Evolutionary conservation across 2,329 filamentous ascomycete species (phyloP), one percentile per base, ranked within the genome.

Genomic region (Elsinoe perseae): DNA sequence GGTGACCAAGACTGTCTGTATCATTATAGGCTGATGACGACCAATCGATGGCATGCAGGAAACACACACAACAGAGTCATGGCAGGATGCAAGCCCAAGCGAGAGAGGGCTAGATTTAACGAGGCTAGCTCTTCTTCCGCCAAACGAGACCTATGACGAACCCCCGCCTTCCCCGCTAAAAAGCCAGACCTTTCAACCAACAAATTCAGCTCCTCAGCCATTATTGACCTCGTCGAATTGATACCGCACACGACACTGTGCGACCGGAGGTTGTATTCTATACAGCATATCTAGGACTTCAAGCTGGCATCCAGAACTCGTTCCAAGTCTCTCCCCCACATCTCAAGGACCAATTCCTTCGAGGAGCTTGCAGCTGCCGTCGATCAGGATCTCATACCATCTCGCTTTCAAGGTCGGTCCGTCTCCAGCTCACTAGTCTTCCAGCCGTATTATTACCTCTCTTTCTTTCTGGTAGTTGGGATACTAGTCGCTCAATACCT

Each of bases 291-390:
- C 44, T 4, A 38, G 30, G n/a, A 12, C 30, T 34, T 56, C 53
- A 56, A 42, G 53, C 53, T 56, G 53, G 53, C 53, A 27, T 56
- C 28, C 53, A 40, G 53, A 28, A 34, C 27, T 21, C 38, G 53
- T 20, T 46, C 53, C 18, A 56, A 56, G 40, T 56, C 53, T 38
- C 53, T 56, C 59, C 61, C 27, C 54, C 59, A 36, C 44, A 57
- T 38, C 54, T 59, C 57, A 44, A 58, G 53, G 56, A 57, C 42
- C 59, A 61, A 34, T 61, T 65, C 53, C 58, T 61, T 50, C 55
- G 53, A 56, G 30, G 43, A 59, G 50, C 28, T 58, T 25, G 40
- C 40, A 53, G 30, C 58, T 57, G 4, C 54, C 59, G 21, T 58
- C 59, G 16, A 62, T 61, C 27, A 63, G 62, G 40, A 61, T 59